Evolutionary conservation across 441 rosid species (phyloP).

Genomic region (Eugenia klotzschiana): DNA sequence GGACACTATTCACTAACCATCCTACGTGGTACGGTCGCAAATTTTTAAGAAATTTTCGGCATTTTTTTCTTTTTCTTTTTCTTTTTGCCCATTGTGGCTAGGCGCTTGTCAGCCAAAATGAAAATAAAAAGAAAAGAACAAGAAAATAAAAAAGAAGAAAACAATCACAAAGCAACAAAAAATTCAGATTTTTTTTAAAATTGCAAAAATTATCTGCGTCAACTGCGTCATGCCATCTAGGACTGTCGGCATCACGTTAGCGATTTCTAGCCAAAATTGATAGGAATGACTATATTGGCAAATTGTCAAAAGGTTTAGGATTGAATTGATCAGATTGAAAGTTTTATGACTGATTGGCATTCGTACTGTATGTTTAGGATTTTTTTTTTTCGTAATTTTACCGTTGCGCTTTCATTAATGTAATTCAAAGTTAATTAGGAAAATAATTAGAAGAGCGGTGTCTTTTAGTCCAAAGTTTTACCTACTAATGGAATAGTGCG

Average conservation of each 20-base stretch:
- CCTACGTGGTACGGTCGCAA: accelerated
- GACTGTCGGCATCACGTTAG: accelerated
- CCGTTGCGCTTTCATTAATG: not conserved
- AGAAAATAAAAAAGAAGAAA: not conserved
- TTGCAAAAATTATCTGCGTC: not conserved
- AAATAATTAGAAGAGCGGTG: not conserved
- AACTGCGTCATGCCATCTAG: accelerated
- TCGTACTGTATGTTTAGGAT: accelerated
- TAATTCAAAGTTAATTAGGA: not conserved
- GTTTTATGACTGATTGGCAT: accelerated
- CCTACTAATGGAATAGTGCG: not conserved
- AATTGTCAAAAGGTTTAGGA: not conserved
- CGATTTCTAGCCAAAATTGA: not conserved
- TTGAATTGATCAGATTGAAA: not conserved
- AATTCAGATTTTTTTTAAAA: not conserved
- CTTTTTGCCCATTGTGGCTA: not conserved
- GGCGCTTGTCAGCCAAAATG: no score
- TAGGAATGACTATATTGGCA: not conserved
- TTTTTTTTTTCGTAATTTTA: not conserved
- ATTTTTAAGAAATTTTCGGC: not conserved
- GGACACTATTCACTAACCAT: accelerated
- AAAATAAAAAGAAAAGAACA: not conserved
- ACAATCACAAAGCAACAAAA: not conserved
- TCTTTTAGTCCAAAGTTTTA: not conserved
- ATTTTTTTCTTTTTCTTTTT: not conserved